These are phyloP conservation scores for Trichoderma sp. DNA, from an alignment of 2,329 filamentous ascomycete genomes.

Conservation along the genomic window DNA sequence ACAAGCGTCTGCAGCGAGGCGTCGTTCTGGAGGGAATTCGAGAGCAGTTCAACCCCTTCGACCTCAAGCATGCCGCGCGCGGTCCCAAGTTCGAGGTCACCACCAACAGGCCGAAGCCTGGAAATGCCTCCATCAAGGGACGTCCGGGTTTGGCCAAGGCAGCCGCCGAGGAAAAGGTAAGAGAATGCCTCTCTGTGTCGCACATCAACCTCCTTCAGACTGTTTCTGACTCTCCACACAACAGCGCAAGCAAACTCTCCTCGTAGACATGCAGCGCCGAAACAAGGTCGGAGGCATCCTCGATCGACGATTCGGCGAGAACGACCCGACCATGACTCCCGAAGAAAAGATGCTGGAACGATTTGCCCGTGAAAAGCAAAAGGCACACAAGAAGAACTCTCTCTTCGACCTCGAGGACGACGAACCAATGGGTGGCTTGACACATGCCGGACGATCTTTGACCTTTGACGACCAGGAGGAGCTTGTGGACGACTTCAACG, in stretches of 20 bases:
- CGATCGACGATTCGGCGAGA: constrained; percentile 93
- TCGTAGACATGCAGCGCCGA: constrained; percentile 85
- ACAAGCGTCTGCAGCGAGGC: constrained; percentile 75
- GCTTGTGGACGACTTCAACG: constrained; percentile 74
- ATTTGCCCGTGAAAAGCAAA: constrained; percentile 86
- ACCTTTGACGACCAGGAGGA: constrained; percentile 57
- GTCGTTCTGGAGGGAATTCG: constrained; percentile 82
- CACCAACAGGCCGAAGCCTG: constrained; percentile 60
- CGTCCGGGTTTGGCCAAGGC: constrained; percentile 85
- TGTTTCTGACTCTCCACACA: constrained; percentile 28
- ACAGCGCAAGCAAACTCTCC: constrained; percentile 75
- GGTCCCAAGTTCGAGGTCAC: constrained; percentile 86
- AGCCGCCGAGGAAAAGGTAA: constrained; percentile 79
- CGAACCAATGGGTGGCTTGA: constrained; percentile 67
- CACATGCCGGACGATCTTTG: constrained; percentile 79
- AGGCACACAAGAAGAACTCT: constrained; percentile 72
- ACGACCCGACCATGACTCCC: constrained; percentile 88
- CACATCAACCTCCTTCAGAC: background rate
- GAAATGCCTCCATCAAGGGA: constrained; percentile 62
- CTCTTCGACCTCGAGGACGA: constrained; percentile 85
- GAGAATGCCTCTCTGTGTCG: constrained; percentile 28
- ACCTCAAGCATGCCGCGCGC: constrained; percentile 77
- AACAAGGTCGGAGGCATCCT: constrained; percentile 92
- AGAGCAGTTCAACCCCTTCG: constrained; percentile 97
- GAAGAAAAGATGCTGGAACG: constrained; percentile 91